A percentile compares a stretch with the other conserved stretches of the same genome.
These are phyloP conservation scores for Anisodus acutangulus DNA, from an alignment of 257 asterid genomes.

Conservation along the genomic window DNA sequence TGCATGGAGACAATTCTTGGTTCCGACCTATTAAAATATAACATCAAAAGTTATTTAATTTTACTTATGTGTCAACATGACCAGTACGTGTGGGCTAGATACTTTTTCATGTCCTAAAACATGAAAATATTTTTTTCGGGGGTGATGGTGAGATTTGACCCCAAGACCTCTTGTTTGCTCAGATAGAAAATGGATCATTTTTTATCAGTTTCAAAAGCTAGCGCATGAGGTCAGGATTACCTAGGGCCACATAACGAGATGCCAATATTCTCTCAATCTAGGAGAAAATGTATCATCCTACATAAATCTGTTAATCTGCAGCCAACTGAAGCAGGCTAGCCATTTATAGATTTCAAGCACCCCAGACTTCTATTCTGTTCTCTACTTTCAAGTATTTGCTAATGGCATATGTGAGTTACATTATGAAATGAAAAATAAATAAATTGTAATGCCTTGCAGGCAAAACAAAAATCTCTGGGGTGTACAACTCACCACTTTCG, in stretches of 20 bases:
- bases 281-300: constrained; percentile 2
- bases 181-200: background rate
- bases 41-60: background rate
- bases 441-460: constrained; percentile 13
- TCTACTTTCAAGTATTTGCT: constrained; percentile 16
- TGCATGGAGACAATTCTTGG: no score
- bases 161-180: background rate
- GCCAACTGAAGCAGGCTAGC: constrained; percentile 7
- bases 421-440: constrained; percentile 4
- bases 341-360: constrained; percentile 21
- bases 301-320: background rate
- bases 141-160: background rate
- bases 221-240: background rate
- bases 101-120: background rate
- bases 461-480: background rate
- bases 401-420: background rate
- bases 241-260: background rate
- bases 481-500: constrained; percentile 54
- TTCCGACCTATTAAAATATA: no score
- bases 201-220: background rate
- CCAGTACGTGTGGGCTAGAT: background rate
- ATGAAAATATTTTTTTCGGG: background rate
- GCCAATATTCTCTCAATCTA: constrained; percentile 9
- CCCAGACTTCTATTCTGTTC: constrained; percentile 16
- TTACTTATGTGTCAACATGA: background rate